Conservation (phyloP, 768 basidiomycete genomes). For the Boletus rubescentipes region DNA sequence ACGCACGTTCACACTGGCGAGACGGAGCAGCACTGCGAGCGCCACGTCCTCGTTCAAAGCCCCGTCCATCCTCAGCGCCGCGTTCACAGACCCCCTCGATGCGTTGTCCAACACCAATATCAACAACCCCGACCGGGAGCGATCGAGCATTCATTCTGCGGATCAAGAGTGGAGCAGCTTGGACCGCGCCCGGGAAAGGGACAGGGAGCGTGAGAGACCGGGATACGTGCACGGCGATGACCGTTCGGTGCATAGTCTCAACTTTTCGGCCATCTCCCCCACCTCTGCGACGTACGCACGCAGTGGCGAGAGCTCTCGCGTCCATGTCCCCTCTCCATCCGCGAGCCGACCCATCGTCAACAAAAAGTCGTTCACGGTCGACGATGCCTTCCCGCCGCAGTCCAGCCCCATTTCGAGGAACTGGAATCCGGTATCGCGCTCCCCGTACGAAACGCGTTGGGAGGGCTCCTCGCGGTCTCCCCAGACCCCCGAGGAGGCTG, state of each 20-base stretch:
- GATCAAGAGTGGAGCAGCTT: constrained; percentile 32
- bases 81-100: constrained; percentile 32
- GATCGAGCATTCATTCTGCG: constrained; percentile 21
- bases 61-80: constrained; percentile 39
- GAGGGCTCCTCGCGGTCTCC: constrained; percentile 31
- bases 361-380: constrained; percentile 30
- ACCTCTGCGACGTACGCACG: constrained; percentile 15
- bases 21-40: constrained; percentile 51
- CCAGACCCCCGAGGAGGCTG: constrained; percentile 29
- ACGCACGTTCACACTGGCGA: constrained; percentile 42
- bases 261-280: constrained; percentile 13
- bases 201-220: constrained; percentile 22
- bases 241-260: constrained; percentile 15
- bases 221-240: constrained; percentile 23
- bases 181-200: constrained; percentile 26
- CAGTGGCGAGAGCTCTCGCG: constrained; percentile 12
- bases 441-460: constrained; percentile 29
- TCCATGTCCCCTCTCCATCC: constrained; percentile 24
- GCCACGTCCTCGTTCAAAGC: constrained; percentile 48
- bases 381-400: constrained; percentile 22
- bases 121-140: constrained; percentile 26
- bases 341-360: constrained; percentile 33
- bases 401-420: constrained; percentile 22
- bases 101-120: constrained; percentile 3
- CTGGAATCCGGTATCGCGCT: constrained; percentile 22